Conservation (phyloP, 176 grass and related monocot species). For the Triticum turgidum region DNA sequence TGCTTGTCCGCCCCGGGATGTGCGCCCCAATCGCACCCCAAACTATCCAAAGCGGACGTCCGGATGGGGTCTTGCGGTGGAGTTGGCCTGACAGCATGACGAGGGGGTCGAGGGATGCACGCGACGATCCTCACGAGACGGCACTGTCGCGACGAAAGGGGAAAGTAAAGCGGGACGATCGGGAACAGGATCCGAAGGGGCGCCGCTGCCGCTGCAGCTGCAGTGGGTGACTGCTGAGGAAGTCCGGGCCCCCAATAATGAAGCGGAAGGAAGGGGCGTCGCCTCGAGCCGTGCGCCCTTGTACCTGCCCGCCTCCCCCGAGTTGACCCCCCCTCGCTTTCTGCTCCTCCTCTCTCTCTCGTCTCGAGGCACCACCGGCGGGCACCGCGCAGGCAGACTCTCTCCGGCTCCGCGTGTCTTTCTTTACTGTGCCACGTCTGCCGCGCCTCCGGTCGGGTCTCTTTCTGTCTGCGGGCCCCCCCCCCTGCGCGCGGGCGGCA, state of each 20-base stretch:
- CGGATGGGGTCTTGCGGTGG: too few species aligned
- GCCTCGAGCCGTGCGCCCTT: constrained; percentile 61
- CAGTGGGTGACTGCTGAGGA: background rate
- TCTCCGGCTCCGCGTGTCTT: background rate
- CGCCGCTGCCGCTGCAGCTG: constrained; percentile 12
- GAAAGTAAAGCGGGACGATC: background rate
- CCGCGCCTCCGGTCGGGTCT: constrained; percentile 27
- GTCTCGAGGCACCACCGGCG: background rate
- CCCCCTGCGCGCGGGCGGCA: background rate
- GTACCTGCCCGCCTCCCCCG: constrained; percentile 18
- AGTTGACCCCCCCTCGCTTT: constrained; percentile 30
- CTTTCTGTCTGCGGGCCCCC: background rate
- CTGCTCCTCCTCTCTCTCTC: background rate
- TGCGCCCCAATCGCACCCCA: too few species aligned
- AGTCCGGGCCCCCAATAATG: constrained; percentile 48
- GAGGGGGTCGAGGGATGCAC: background rate
- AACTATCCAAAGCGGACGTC: too few species aligned
- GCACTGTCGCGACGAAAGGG: background rate
- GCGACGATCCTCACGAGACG: background rate
- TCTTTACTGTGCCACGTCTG: constrained; percentile 10
- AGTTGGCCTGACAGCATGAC: background rate
- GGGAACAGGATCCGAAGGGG: constrained; percentile 43
- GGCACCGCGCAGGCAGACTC: background rate
- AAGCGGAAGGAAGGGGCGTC: background rate
- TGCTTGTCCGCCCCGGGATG: too few species aligned